phyloP scores from a whole-genome alignment of 1,284 basidiomycete species.

The Moniliophthora roreri region DNA sequence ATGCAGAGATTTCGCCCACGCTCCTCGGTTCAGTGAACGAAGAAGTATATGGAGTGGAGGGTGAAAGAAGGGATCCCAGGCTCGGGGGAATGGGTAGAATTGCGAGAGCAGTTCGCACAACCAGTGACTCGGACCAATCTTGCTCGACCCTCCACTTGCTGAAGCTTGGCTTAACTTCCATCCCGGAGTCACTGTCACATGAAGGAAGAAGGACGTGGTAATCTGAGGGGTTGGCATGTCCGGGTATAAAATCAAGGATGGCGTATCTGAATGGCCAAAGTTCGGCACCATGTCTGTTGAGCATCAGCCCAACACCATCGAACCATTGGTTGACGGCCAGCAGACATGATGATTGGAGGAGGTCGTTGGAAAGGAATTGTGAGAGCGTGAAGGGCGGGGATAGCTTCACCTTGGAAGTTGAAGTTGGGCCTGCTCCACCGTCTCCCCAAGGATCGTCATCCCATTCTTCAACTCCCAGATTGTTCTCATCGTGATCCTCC shows the following conservation, averaged over 20 bases:
- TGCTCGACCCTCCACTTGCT: conserved; percentile 46
- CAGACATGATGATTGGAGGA: conserved; percentile 59
- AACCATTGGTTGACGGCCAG: conserved; percentile 68
- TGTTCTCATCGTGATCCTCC: conserved; percentile 24
- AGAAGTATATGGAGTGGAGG: conserved; percentile 10
- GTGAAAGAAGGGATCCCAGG: background rate
- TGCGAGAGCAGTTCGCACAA: conserved; percentile 41
- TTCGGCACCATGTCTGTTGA: conserved; percentile 50
- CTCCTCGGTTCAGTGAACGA: conserved; percentile 26
- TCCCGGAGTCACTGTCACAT: conserved; percentile 45
- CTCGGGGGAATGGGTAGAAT: conserved; percentile 18
- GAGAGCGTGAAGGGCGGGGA: conserved; percentile 52
- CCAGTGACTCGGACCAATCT: conserved; percentile 58
- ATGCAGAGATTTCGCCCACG: conserved; percentile 53
- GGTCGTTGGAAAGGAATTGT: conserved; percentile 60
- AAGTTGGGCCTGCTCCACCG: conserved; percentile 27
- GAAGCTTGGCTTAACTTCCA: conserved; percentile 37
- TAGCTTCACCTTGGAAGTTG: conserved; percentile 24
- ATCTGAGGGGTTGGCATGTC: conserved; percentile 63
- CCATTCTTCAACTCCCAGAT: conserved; percentile 53
- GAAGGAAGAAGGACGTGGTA: conserved; percentile 67
- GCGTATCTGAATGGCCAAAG: conserved; percentile 72
- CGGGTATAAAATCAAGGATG: conserved; percentile 75
- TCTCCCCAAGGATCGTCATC: conserved; percentile 84
- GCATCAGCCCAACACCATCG: conserved; percentile 54